Percentiles rank a stretch among this genome's conserved stretches.
Evolutionary conservation across 495 filamentous ascomycete species (phyloP).

Genomic region (Articulospora tetracladia): DNA sequence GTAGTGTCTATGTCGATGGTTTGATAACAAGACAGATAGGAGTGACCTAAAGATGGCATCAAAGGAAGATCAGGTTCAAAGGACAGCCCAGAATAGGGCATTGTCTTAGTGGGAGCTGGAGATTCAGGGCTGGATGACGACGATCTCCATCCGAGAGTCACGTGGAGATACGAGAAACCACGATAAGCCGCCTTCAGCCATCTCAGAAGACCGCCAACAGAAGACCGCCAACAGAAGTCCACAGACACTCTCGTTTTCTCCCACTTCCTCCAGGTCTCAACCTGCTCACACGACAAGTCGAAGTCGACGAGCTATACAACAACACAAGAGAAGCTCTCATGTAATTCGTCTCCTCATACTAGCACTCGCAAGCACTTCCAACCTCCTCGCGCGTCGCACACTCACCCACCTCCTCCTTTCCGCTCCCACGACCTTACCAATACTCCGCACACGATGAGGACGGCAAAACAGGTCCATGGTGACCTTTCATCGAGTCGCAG

Average conservation of each 20-base stretch:
- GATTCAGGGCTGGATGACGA: too few relatives aligned
- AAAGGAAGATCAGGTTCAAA: too few relatives aligned
- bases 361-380: background rate
- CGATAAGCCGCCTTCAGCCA: background rate
- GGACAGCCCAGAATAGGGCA: too few relatives aligned
- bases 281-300: background rate
- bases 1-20: too few relatives aligned
- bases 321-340: background rate
- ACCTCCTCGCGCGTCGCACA: background rate
- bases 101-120: too few relatives aligned
- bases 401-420: background rate
- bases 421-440: background rate
- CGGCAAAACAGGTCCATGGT: constrained; percentile 37
- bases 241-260: background rate
- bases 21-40: too few relatives aligned
- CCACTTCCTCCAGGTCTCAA: background rate
- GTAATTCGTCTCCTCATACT: background rate
- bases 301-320: background rate
- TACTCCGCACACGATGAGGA: constrained; percentile 41
- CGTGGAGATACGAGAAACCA: too few relatives aligned
- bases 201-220: background rate
- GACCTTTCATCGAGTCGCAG: constrained; percentile 47
- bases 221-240: background rate
- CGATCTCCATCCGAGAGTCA: too few relatives aligned
- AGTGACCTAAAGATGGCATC: too few relatives aligned